Conservation (phyloP, 139 green algal species). For the Tetratostichococcus sp. region DNA sequence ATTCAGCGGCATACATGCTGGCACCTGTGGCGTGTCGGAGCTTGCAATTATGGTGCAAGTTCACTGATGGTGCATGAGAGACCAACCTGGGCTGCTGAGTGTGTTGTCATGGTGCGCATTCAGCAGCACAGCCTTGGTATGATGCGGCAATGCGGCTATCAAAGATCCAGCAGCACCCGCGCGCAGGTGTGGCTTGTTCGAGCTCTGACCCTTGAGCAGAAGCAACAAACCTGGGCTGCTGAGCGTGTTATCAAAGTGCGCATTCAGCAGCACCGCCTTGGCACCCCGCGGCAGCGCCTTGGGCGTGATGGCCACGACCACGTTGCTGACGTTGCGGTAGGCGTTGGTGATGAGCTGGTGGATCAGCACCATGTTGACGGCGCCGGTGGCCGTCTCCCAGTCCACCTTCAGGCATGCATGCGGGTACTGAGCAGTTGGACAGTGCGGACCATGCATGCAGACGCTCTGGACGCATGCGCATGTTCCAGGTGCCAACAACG, state of each 20-base stretch:
- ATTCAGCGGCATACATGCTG: too few species aligned
- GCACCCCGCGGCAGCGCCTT: background rate
- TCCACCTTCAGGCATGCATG: background rate
- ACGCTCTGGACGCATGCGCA: background rate
- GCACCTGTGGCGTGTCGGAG: too few species aligned
- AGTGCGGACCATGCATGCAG: background rate
- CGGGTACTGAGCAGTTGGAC: background rate
- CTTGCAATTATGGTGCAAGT: too few species aligned
- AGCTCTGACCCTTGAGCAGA: too few species aligned
- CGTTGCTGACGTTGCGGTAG: constrained; percentile 54
- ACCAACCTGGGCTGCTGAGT: constrained; percentile 21
- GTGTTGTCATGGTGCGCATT: too few species aligned
- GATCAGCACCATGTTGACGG: constrained; percentile 40
- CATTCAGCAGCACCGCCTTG: constrained; percentile 37
- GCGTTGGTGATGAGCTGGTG: constrained; percentile 51
- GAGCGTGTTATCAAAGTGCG: constrained; percentile 43
- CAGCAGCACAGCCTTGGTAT: too few species aligned
- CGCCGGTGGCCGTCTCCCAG: background rate
- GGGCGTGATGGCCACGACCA: constrained; percentile 40
- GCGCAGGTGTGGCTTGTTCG: too few species aligned
- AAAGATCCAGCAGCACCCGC: constrained; percentile 51
- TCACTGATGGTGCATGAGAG: too few species aligned
- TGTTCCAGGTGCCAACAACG: too few species aligned
- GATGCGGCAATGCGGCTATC: too few species aligned
- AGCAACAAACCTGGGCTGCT: constrained; percentile 16